These are phyloP conservation scores for Carallia pectinifolia DNA, from an alignment of 345 rosid species.

Conservation along the genomic window DNA sequence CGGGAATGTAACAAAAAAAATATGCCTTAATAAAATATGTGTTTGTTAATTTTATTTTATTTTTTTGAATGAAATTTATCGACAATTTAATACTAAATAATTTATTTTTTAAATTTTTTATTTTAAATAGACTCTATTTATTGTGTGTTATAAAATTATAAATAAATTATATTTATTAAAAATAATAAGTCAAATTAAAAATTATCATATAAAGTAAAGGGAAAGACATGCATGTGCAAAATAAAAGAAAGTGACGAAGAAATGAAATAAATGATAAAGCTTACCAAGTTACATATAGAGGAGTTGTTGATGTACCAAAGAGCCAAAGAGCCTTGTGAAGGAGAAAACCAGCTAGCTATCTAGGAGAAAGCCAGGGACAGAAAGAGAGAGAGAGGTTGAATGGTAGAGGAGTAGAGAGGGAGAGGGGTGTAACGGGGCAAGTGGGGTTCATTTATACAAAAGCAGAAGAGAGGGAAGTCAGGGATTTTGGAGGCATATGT, in stretches of 20 bases:
- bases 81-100: too few relatives aligned
- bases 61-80: too few relatives aligned
- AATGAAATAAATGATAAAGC: not conserved
- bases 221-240: not conserved
- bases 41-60: too few relatives aligned
- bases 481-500: slow-evolving; percentile 19
- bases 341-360: not conserved
- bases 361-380: not conserved
- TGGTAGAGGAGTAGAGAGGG: not conserved
- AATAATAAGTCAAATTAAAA: too few relatives aligned
- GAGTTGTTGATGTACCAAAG: not conserved
- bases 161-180: too few relatives aligned
- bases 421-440: too few relatives aligned
- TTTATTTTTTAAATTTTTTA: too few relatives aligned
- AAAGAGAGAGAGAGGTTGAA: not conserved
- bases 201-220: not conserved
- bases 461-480: not conserved
- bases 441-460: slow-evolving; percentile 14
- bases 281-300: not conserved
- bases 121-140: too few relatives aligned
- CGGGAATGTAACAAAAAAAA: not conserved
- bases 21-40: not conserved
- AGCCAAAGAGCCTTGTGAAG: not conserved
- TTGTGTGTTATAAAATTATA: too few relatives aligned
- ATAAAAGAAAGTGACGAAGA: not conserved